Percentiles rank a stretch among this genome's conserved stretches.
Conservation (phyloP, 1,284 basidiomycete species). For the Cutaneotrichosporon dermatis region DNA sequence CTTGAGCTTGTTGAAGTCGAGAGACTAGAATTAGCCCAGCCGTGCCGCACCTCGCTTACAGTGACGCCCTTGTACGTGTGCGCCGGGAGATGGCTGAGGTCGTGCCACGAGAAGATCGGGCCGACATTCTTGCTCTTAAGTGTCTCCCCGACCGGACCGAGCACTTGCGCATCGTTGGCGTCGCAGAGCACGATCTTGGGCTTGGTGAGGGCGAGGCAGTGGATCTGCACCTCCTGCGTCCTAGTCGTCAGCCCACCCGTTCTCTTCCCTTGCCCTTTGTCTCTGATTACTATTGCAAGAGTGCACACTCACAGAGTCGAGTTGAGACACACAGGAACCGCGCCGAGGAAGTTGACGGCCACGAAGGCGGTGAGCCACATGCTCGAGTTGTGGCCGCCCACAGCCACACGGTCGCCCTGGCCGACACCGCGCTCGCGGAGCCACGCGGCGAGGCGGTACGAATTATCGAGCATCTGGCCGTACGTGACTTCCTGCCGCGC, state of each 20-base stretch:
- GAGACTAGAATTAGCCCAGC: not conserved
- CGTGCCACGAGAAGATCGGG: slow-evolving; percentile 11
- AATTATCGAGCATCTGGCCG: slow-evolving; percentile 23
- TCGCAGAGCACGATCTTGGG: slow-evolving; percentile 37
- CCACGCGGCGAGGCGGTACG: slow-evolving; percentile 29
- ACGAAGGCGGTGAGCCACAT: slow-evolving; percentile 39
- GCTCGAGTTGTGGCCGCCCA: slow-evolving; percentile 33
- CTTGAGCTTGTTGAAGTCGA: slow-evolving; percentile 2
- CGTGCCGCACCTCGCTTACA: too few relatives aligned
- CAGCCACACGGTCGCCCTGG: slow-evolving; percentile 30
- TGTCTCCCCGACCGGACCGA: slow-evolving; percentile 12
- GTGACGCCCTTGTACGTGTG: not conserved
- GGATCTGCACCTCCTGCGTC: slow-evolving; percentile 20
- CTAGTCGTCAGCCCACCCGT: not conserved
- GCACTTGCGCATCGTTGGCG: slow-evolving; percentile 24
- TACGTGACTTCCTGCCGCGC: slow-evolving; percentile 27
- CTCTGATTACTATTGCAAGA: too few relatives aligned
- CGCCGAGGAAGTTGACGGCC: slow-evolving; percentile 39
- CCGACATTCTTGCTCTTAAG: slow-evolving; percentile 5
- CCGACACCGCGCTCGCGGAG: slow-evolving; percentile 31
- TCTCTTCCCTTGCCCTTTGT: too few relatives aligned
- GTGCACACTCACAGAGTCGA: slow-evolving; percentile 33
- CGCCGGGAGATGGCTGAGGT: not conserved
- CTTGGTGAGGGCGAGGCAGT: slow-evolving; percentile 28
- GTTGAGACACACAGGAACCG: slow-evolving; percentile 37